Evolutionary conservation across 257 asterid genomes (phyloP).

Genomic region (Eucommia ulmoides): DNA sequence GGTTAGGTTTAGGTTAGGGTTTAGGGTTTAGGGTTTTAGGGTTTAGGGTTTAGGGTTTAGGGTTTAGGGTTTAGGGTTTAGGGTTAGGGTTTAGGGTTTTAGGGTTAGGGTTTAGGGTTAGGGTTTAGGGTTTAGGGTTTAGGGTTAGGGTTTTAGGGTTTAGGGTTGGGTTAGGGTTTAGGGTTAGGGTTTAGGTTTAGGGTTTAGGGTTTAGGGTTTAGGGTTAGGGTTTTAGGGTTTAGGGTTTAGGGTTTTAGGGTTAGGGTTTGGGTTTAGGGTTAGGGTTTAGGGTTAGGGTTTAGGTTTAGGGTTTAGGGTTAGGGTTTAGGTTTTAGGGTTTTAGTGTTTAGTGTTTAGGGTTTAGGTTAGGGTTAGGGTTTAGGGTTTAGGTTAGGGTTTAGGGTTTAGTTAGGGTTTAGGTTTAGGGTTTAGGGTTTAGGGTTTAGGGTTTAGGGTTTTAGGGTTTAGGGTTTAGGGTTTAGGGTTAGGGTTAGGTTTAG

Average conservation of each 20-base stretch:
- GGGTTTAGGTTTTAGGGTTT: too few species aligned
- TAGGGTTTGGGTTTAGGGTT: constrained; percentile 4
- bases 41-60: constrained; percentile 9
- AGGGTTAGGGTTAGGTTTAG: too few species aligned
- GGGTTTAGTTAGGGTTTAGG: too few species aligned
- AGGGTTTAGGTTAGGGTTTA: too few species aligned
- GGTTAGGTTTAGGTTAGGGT: constrained; percentile 4
- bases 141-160: constrained; percentile 8
- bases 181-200: constrained; percentile 17
- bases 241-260: constrained; percentile 5
- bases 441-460: too few species aligned
- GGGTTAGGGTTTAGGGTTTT: constrained; percentile 6
- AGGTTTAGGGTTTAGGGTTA: constrained; percentile 1
- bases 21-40: constrained; percentile 9
- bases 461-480: too few species aligned
- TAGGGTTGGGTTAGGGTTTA: constrained; percentile 11
- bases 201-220: constrained; percentile 16
- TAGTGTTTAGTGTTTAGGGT: too few species aligned
- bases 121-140: constrained; percentile 11
- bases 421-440: too few species aligned
- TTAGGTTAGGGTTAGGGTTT: too few species aligned
- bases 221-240: constrained; percentile 13
- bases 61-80: too few species aligned
- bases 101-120: constrained; percentile 4
- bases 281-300: not conserved